phyloP scores from a whole-genome alignment of 192 early-diverging fungal genomes.

The Bifiguratus adelaidae region DNA sequence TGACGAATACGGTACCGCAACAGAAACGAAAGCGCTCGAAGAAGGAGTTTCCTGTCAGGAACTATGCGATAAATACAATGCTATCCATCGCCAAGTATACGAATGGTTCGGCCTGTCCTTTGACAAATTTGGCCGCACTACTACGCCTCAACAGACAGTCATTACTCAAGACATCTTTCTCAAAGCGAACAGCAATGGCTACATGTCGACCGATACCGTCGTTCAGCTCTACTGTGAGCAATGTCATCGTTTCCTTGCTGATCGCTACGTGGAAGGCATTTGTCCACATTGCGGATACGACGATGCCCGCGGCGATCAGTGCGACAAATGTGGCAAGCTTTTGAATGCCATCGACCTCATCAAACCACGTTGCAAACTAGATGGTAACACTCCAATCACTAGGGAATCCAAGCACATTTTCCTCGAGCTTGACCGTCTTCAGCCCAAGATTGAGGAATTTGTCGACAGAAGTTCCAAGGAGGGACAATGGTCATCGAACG shows the following conservation, averaged over 20 bases:
- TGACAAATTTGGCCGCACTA: conserved; percentile 93
- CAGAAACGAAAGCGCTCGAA: conserved; percentile 95
- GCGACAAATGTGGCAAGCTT: conserved; percentile 87
- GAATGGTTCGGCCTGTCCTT: conserved; percentile 94
- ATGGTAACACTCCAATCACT: conserved; percentile 69
- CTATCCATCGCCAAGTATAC: conserved; percentile 78
- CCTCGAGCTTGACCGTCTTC: conserved; percentile 72
- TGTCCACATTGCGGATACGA: conserved; percentile 87
- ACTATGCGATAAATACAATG: conserved; percentile 95
- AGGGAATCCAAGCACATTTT: conserved; percentile 85
- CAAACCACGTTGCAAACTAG: conserved; percentile 91
- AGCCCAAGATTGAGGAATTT: conserved; percentile 68
- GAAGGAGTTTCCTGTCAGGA: conserved; percentile 84
- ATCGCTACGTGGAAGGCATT: conserved; percentile 94
- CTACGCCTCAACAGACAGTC: conserved; percentile 81
- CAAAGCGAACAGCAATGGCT: conserved; percentile 59
- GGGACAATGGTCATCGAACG: conserved; percentile 77
- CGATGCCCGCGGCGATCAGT: conserved; percentile 98
- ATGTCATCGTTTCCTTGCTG: conserved; percentile 86
- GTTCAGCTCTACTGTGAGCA: conserved; percentile 86
- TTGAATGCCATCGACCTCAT: conserved; percentile 89
- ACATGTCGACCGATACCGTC: conserved; percentile 62
- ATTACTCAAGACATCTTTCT: conserved; percentile 88
- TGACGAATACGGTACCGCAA: conserved; percentile 99
- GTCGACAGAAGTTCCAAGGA: not conserved